Conservation (phyloP, 2,329 filamentous ascomycete genomes). For the Colletotrichum navitas region DNA sequence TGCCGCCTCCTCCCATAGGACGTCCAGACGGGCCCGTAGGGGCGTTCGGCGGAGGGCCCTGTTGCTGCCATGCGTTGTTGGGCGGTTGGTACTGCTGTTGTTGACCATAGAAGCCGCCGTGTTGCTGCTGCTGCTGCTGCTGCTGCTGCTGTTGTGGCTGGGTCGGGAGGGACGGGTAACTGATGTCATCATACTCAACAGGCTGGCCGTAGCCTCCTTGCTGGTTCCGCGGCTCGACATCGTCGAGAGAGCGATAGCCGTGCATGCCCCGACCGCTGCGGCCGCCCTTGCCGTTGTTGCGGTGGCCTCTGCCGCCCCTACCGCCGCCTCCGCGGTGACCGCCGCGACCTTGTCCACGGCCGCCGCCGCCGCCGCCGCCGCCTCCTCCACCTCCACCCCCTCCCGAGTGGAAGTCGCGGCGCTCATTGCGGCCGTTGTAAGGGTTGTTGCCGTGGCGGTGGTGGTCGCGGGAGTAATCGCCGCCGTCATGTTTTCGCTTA, state of each 20-base stretch:
- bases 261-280: conserved; percentile 64
- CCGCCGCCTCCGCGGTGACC: conserved; percentile 56
- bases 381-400: conserved; percentile 55
- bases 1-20: conserved; percentile 41
- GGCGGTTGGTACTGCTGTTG: conserved; percentile 43
- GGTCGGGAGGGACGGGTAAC: conserved; percentile 47
- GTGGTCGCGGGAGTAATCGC: conserved; percentile 48
- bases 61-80: conserved; percentile 13
- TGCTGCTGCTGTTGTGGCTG: conserved; percentile 43
- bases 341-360: conserved; percentile 54
- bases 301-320: conserved; percentile 51
- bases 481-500: conserved; percentile 68
- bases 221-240: conserved; percentile 65
- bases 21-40: conserved; percentile 43
- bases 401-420: conserved; percentile 58
- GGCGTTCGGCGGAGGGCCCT: conserved; percentile 30
- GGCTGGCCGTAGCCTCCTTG: conserved; percentile 57
- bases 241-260: conserved; percentile 76
- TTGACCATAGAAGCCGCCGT: conserved; percentile 39
- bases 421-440: conserved; percentile 55
- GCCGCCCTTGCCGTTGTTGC: conserved; percentile 58
- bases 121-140: conserved; percentile 43
- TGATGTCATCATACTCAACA: conserved; percentile 63
- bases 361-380: conserved; percentile 48
- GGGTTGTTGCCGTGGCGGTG: conserved; percentile 46